These are phyloP conservation scores for Stachybotrys chartarum DNA, from an alignment of 2,329 filamentous ascomycete species.

Conservation along the genomic window DNA sequence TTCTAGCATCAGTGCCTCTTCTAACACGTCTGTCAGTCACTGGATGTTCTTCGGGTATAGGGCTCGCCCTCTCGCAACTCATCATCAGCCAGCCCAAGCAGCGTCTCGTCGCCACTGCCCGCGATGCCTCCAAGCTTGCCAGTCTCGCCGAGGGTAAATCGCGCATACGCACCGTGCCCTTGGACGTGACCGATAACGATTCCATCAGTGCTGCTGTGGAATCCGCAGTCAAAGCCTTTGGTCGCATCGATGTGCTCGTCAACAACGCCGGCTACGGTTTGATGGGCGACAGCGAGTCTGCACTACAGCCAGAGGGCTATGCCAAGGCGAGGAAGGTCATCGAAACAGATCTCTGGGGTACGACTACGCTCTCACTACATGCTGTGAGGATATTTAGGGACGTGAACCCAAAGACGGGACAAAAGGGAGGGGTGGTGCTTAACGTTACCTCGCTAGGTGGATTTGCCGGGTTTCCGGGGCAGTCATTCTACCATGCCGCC, in stretches of 20 bases:
- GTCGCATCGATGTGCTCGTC: slow-evolving; percentile 1
- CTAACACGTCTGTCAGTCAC: not conserved
- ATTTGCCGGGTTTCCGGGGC: not conserved
- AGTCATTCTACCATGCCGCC: not conserved
- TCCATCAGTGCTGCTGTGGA: not conserved
- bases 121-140: not conserved
- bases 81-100: not conserved
- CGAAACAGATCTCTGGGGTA: slow-evolving; percentile 1
- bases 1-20: not conserved
- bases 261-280: slow-evolving; percentile 1
- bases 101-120: not conserved
- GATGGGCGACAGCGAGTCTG: slow-evolving; percentile 1
- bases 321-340: not conserved
- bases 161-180: not conserved
- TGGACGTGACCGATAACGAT: not conserved
- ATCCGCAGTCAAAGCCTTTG: not conserved
- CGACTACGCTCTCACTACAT: not conserved
- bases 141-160: not conserved
- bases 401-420: not conserved
- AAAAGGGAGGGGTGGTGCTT: not conserved
- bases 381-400: not conserved
- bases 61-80: not conserved
- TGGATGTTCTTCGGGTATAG: not conserved
- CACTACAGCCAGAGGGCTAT: not conserved
- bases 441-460: not conserved